A percentile compares a stretch with the other conserved stretches of the same genome.
phyloP scores from a whole-genome alignment of 2,329 filamentous ascomycete species.

The Alternaria arbusti region DNA sequence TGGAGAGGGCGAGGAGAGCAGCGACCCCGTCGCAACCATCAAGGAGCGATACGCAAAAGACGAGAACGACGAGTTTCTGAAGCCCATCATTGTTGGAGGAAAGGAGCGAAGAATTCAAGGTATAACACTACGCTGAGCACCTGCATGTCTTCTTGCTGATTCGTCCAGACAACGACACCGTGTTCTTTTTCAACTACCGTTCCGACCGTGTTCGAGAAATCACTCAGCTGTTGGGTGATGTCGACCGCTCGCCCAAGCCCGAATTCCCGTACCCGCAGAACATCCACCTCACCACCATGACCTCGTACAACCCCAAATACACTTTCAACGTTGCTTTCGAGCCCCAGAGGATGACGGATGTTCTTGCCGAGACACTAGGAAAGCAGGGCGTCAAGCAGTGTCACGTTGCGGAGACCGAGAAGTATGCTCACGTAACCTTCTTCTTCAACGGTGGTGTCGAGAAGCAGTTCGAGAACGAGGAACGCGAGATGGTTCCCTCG shows the following conservation, averaged over 20 bases:
- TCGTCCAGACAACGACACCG: conserved; percentile 77
- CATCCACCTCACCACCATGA: conserved; percentile 91
- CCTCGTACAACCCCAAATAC: conserved; percentile 95
- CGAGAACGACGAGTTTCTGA: conserved; percentile 97
- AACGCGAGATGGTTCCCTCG: conserved; percentile 90
- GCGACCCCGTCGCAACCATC: conserved; percentile 84
- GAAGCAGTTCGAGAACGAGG: conserved; percentile 91
- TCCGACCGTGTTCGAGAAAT: conserved; percentile 97
- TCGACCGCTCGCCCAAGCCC: conserved; percentile 87
- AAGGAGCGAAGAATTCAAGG: conserved; percentile 84
- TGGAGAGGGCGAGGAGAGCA: conserved; percentile 85
- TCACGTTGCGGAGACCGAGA: conserved; percentile 97
- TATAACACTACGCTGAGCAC: conserved; percentile 48
- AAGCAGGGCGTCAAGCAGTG: conserved; percentile 91
- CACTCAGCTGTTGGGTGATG: conserved; percentile 88
- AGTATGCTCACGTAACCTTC: conserved; percentile 99
- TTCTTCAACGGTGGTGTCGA: conserved; percentile 99
- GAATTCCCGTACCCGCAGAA: conserved; percentile 95
- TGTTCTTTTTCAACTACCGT: conserved; percentile 99
- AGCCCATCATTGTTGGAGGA: conserved; percentile 93
- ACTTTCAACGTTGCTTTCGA: conserved; percentile 91
- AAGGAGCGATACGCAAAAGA: conserved; percentile 85
- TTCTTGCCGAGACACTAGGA: conserved; percentile 95
- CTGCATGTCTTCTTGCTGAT: conserved; percentile 38
- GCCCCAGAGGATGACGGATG: conserved; percentile 95